Evolutionary conservation across 1,284 basidiomycete genomes (phyloP).

Genomic region (Puccinia triticina): DNA sequence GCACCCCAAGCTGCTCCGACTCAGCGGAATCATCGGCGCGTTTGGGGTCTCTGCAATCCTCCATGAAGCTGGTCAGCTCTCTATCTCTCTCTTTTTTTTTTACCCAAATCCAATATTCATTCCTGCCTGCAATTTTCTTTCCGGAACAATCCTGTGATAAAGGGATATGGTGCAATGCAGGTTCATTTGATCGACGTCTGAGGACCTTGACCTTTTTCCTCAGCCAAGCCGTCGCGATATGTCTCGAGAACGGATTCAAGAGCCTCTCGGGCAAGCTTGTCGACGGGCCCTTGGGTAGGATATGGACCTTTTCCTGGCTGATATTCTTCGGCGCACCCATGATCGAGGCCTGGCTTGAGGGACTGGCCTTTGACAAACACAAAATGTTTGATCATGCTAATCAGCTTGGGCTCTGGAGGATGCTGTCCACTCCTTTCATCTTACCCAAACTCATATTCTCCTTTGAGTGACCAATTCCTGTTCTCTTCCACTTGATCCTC

Average conservation of each 20-base stretch:
- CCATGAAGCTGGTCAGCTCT: constrained; percentile 27
- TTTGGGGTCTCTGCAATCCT: constrained; percentile 21
- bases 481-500: no score
- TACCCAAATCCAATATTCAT: no score
- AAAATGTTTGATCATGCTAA: background rate
- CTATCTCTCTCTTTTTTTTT: no score
- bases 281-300: constrained; percentile 48
- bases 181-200: background rate
- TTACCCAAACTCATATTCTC: background rate
- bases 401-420: background rate
- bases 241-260: constrained; percentile 53
- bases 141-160: no score
- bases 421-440: background rate
- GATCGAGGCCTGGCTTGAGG: background rate
- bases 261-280: constrained; percentile 41
- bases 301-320: constrained; percentile 52
- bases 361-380: background rate
- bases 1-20: background rate
- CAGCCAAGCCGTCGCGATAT: constrained; percentile 53
- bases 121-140: no score
- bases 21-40: background rate
- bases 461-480: background rate
- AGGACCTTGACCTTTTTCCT: constrained; percentile 53
- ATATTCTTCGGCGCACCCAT: constrained; percentile 27
- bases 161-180: constrained; percentile 15